Evolutionary conservation across 768 basidiomycete species (phyloP).

Genomic region (Boletus patriciae): DNA sequence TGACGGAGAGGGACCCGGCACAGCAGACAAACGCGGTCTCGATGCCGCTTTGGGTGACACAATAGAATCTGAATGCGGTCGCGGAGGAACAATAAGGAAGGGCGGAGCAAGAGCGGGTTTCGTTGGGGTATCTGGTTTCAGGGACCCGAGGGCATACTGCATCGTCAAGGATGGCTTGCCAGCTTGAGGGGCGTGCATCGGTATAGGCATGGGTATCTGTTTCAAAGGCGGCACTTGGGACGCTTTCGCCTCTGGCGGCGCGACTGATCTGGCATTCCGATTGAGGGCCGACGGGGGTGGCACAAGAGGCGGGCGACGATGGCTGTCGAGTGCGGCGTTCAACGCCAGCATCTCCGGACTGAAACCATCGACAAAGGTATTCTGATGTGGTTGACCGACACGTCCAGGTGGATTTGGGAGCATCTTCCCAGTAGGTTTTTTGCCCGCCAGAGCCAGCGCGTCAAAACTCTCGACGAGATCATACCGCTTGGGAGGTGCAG

Average conservation of each 20-base stretch:
- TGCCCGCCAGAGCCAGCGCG: constrained; percentile 33
- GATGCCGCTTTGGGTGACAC: constrained; percentile 9
- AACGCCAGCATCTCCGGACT: constrained; percentile 13
- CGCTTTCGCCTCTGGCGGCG: not conserved
- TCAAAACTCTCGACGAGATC: constrained; percentile 37
- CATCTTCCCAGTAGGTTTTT: constrained; percentile 13
- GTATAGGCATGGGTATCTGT: constrained; percentile 17
- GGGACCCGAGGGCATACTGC: constrained; percentile 24
- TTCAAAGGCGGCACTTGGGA: constrained; percentile 9
- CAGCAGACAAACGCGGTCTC: constrained; percentile 5
- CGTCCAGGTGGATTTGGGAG: constrained; percentile 10
- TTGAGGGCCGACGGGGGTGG: constrained; percentile 9
- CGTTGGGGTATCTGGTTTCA: constrained; percentile 8
- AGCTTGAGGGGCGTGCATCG: constrained; percentile 38
- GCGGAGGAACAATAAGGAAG: constrained; percentile 21
- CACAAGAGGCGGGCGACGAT: constrained; percentile 7
- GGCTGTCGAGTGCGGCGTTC: constrained; percentile 10
- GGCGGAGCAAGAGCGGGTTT: constrained; percentile 21
- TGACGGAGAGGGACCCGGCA: constrained; percentile 12
- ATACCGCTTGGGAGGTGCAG: constrained; percentile 12
- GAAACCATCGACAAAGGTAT: constrained; percentile 54
- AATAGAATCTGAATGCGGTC: constrained; percentile 36
- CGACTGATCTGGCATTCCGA: not conserved
- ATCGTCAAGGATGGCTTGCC: constrained; percentile 19
- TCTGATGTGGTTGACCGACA: not conserved